Evolutionary conservation across 305 asterid species (phyloP).

Genomic region (Rubia occidens): DNA sequence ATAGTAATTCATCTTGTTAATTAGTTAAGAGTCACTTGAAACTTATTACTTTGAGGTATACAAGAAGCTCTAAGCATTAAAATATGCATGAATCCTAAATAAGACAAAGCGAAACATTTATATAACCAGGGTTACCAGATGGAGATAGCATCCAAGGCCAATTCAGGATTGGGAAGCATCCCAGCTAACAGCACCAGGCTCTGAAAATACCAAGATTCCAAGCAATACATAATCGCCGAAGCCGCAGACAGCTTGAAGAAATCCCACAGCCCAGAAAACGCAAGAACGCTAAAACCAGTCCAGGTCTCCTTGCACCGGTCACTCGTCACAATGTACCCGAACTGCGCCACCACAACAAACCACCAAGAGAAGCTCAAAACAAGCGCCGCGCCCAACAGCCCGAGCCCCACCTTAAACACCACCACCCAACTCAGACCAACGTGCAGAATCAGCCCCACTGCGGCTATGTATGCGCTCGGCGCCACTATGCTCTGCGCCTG

Average conservation of each 20-base stretch:
- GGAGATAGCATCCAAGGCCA: constrained; percentile 22
- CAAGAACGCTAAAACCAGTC: constrained; percentile 18
- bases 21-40: background rate
- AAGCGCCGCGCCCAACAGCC: constrained; percentile 20
- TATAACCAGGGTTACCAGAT: constrained; percentile 18
- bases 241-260: constrained; percentile 22
- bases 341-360: constrained; percentile 14
- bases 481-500: constrained; percentile 24
- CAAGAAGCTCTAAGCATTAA: too few species aligned
- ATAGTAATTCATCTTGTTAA: too few species aligned
- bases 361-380: constrained; percentile 25
- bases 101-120: too few species aligned
- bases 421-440: constrained; percentile 14
- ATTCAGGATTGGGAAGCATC: constrained; percentile 18
- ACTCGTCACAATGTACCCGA: constrained; percentile 18
- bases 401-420: constrained; percentile 17
- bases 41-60: too few species aligned
- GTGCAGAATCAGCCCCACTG: constrained; percentile 16
- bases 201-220: constrained; percentile 24
- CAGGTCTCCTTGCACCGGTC: constrained; percentile 20
- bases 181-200: constrained; percentile 20
- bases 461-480: constrained; percentile 23
- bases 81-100: too few species aligned
- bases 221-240: constrained; percentile 23
- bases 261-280: constrained; percentile 18